Evolutionary conservation across 176 grass and related monocot species (phyloP), one percentile per base, ranked within the genome.

Genomic region (Cenchrus americanus): DNA sequence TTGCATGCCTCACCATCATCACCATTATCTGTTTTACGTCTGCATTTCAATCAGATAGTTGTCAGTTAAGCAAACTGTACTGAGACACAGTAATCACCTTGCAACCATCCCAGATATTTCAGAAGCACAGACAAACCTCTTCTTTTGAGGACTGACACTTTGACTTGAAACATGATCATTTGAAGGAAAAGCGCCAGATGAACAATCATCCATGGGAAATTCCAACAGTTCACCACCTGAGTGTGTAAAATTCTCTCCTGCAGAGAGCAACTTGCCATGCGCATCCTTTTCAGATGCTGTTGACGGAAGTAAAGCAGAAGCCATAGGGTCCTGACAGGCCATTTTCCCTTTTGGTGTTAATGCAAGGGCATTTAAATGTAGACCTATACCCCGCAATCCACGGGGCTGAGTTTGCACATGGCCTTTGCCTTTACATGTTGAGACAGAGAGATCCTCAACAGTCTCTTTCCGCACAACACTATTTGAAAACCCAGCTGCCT

Each of bases 281-380:
- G 41, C 55, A 44, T 90, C 92, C 69, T 90, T 77, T 47, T 87
- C 91, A 78, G 83, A 42, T 76, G 87, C 81, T 64, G 57, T 58
- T 58, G 81, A 74, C 27, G 66, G 88, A 88, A 85, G 82, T 67
- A 93, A 89, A 71, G 41, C 82, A 71, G 87, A 81, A 84, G 51
- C n/a, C 14, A 30, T 32, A 49, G 73, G 46, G 26, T 93, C 86
- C 70, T 88, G 82, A 85, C 58, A 60, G 21, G 70, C 69, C 78
- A 92, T 73, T 85, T 88, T 88, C 46, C 88, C 89, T 75, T 94
- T 96, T 24, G 87, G 83, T 88, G 89, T 83, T 83, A 90, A 73
- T 34, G 93, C 88, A 83, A 99, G 91, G 42, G 93, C 84, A 84
- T 99, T 99, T 51, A 96, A 85, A 90, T 99, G 96, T 71, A 99